A percentile compares a stretch with the other conserved stretches of the same genome.
Evolutionary conservation across 2,329 filamentous ascomycete species (phyloP).

Genomic region (Harringtonia lauricola): DNA sequence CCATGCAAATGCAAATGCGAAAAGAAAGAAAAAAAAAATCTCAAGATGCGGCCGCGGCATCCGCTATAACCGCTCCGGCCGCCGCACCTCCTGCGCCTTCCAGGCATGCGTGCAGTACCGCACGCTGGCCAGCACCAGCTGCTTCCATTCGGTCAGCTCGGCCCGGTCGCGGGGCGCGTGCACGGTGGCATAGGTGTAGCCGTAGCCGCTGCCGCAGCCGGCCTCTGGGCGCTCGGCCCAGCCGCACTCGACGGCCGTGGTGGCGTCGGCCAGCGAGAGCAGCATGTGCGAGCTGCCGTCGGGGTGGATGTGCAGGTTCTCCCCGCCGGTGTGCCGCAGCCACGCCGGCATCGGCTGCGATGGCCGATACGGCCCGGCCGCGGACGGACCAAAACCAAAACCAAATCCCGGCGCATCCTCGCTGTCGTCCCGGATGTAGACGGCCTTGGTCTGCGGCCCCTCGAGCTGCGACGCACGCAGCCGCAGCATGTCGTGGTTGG

Average conservation of each 20-base stretch:
- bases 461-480: conserved; percentile 19
- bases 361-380: no score
- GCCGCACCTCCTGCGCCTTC: conserved; percentile 3
- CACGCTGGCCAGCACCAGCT: conserved; percentile 13
- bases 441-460: conserved; percentile 17
- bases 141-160: conserved; percentile 24
- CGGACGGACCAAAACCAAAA: no score
- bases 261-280: conserved; percentile 25
- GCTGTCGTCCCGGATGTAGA: conserved; percentile 15
- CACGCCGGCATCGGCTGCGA: conserved; percentile 4
- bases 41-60: no score
- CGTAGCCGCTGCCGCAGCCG: background rate
- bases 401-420: no score
- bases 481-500: conserved; percentile 19
- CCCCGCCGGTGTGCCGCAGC: conserved; percentile 16
- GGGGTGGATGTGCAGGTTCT: conserved; percentile 26
- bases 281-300: conserved; percentile 28
- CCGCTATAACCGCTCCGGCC: conserved; percentile 5
- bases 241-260: conserved; percentile 21
- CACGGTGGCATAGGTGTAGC: conserved; percentile 21
- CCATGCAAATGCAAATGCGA: no score
- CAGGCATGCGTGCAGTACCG: conserved; percentile 7
- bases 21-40: no score
- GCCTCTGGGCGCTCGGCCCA: conserved; percentile 24
- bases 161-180: conserved; percentile 26